Evolutionary conservation across 1,139 yeast species (phyloP).

Genomic region (Barnettozyma hawaiiensis): DNA sequence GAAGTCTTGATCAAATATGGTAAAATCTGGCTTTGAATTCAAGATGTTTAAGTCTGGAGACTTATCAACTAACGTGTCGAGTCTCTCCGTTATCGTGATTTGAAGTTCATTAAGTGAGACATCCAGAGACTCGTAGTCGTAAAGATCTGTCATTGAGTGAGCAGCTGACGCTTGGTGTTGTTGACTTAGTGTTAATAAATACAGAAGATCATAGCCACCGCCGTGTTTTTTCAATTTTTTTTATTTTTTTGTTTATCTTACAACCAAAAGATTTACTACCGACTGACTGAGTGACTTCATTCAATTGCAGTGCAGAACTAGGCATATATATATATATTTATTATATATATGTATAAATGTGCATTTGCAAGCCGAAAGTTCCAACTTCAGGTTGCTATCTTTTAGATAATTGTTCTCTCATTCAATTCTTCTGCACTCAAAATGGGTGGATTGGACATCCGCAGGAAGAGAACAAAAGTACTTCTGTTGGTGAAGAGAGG

Average conservation of each 20-base stretch:
- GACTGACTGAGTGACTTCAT: no score
- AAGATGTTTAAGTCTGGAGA: constrained; percentile 3
- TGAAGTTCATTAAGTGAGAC: neutral
- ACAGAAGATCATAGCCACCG: no score
- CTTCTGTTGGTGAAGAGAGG: constrained; percentile 11
- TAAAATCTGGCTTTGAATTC: neutral
- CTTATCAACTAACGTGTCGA: constrained; percentile 1
- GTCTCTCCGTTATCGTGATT: constrained; percentile 4
- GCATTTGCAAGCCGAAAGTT: no score
- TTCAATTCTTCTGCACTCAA: constrained; percentile 24
- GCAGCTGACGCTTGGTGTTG: neutral
- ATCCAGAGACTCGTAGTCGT: neutral
- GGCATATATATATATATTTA: no score
- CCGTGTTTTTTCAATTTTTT: no score
- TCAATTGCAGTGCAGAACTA: no score
- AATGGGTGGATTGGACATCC: constrained; percentile 21
- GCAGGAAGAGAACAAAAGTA: constrained; percentile 25
- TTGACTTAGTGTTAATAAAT: no score
- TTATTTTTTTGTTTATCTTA: no score
- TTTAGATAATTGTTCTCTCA: no score
- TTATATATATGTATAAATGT: no score
- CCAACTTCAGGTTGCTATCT: no score
- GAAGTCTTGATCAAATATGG: neutral
- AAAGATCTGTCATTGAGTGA: neutral
- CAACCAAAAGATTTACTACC: no score